Percentiles rank a stretch among this genome's conserved stretches.
phyloP scores from a whole-genome alignment of 2,329 filamentous ascomycete species.

The Colletotrichum euphorbiae region DNA sequence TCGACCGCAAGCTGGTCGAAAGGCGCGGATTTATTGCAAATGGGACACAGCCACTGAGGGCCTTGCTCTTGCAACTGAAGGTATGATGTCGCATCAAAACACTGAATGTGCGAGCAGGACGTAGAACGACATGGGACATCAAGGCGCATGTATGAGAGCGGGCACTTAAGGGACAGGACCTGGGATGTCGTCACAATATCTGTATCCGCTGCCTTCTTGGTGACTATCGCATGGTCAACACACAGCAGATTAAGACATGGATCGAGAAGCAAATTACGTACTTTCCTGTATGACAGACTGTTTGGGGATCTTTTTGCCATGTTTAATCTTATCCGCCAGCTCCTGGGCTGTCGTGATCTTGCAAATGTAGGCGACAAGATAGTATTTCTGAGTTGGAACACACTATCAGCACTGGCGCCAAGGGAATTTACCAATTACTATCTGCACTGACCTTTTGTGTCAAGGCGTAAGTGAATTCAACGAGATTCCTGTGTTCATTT shows the following conservation, averaged over 20 bases:
- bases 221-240: constrained; percentile 66
- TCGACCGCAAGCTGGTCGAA: constrained; percentile 90
- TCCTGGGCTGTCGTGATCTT: constrained; percentile 77
- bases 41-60: constrained; percentile 95
- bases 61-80: constrained; percentile 95
- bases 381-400: constrained; percentile 71
- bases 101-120: constrained; percentile 89
- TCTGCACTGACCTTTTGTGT: constrained; percentile 79
- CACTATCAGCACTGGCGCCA: constrained; percentile 37
- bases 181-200: constrained; percentile 92
- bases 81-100: constrained; percentile 94
- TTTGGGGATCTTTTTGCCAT: constrained; percentile 79
- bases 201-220: constrained; percentile 82
- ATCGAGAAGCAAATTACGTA: constrained; percentile 58
- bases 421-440: constrained; percentile 5
- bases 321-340: constrained; percentile 75
- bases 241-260: neutral
- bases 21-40: constrained; percentile 85
- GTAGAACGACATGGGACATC: constrained; percentile 82
- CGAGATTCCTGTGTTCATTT: constrained; percentile 72
- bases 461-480: constrained; percentile 91
- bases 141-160: constrained; percentile 87
- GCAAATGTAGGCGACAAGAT: constrained; percentile 80
- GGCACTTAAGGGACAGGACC: constrained; percentile 92
- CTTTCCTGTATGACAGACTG: constrained; percentile 85